Evolutionary conservation across 306 rosid species (phyloP), one percentile per base, ranked within the genome.

Genomic region (Casuarina cunninghamiana): DNA sequence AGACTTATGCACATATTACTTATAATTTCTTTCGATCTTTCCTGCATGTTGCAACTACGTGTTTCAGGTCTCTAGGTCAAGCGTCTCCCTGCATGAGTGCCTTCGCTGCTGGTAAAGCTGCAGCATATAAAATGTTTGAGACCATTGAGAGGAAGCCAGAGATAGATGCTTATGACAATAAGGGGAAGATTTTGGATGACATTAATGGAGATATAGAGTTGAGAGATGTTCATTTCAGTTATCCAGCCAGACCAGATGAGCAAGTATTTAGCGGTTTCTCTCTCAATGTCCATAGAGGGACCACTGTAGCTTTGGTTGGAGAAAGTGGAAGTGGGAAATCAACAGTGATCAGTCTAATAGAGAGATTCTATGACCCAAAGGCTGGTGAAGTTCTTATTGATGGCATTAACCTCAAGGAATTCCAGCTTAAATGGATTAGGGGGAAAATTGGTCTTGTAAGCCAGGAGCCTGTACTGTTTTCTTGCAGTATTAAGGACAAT

Each of bases 251-350:
- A 83, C 93, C 90, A 1, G 92, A 90, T 10, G 98, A 93, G 73
- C 73, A 78, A 57, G 91, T 93, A 70, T 93, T 93, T 80, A 76
- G 80, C 49, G 97, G 93, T 32, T 91, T 93, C 82, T 90, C 96
- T 60, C 91, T 88, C 76, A 71, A 35, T 50, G 88, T 93, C 80
- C 53, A 85, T 2, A 88, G 91, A 38, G 97, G 97, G 16, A 87
- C 84, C 3, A 93, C 98, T 8, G 83, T 88, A n/a, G 98, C 98
- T 63, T 86, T 93, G 81, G 97, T 93, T 45, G 98, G 98, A 75
- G 89, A 93, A 76, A 93, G 98, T 86, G 98, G 98, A 73, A 93
- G 98, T 82, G 98, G 98, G 71, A 93, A 93, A 73, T 91, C 97
- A 19, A 93, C 98, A 2, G 89, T 91, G 53, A 85, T 93, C 38